phyloP scores from a whole-genome alignment of 441 rosid species.

The Adansonia gregorii region DNA sequence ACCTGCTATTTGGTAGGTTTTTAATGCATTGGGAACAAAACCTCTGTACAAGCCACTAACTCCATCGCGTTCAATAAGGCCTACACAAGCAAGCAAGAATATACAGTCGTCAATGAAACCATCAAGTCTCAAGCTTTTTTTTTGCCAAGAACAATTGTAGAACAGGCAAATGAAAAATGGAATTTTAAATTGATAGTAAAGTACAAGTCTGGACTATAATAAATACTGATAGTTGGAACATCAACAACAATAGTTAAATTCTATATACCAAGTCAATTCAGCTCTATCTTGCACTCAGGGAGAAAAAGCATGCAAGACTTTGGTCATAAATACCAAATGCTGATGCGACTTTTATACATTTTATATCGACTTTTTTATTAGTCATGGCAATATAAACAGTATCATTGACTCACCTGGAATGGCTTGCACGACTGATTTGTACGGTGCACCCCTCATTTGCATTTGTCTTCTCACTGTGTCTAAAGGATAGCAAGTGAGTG shows the following conservation, averaged over 20 bases:
- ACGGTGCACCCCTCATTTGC: slow-evolving; percentile 92
- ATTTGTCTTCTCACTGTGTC: slow-evolving; percentile 99
- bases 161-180: neutral
- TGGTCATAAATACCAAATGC: slow-evolving; percentile 2
- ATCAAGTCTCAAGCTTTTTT: neutral
- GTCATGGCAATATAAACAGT: slow-evolving; percentile 2
- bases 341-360: neutral
- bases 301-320: neutral
- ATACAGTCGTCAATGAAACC: neutral
- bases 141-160: neutral
- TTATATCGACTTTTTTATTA: neutral
- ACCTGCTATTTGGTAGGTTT: slow-evolving; percentile 98
- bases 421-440: slow-evolving; percentile 80
- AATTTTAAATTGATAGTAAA: slow-evolving; percentile 8
- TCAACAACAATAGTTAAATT: neutral
- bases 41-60: slow-evolving; percentile 87
- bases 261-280: neutral
- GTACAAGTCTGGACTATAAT: neutral
- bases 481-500: slow-evolving; percentile 89
- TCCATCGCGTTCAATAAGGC: slow-evolving; percentile 86
- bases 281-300: neutral
- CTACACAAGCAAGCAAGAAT: slow-evolving; percentile 40
- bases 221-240: neutral
- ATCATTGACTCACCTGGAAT: slow-evolving; percentile 55
- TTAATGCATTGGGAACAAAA: slow-evolving; percentile 92